These are phyloP conservation scores for Aspergillus proliferans DNA, from an alignment of 2,329 filamentous ascomycete genomes.

Conservation along the genomic window DNA sequence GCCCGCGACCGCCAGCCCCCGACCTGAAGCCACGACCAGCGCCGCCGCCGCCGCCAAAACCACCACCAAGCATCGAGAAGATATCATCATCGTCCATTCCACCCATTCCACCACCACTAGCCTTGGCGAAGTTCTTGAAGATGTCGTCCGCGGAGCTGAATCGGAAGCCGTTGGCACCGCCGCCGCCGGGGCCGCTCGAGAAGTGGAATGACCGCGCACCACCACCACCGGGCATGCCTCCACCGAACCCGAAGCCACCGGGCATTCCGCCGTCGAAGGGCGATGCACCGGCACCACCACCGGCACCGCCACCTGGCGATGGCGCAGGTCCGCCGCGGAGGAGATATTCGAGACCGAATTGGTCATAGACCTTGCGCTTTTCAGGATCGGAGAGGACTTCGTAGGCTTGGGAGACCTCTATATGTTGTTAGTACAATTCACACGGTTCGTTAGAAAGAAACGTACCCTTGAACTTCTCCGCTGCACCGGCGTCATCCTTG, in stretches of 20 bases:
- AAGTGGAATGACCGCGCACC: slow-evolving; percentile 43
- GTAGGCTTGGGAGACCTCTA: slow-evolving; percentile 91
- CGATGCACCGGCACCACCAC: slow-evolving; percentile 43
- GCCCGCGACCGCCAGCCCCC: slow-evolving; percentile 19
- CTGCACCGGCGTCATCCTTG: slow-evolving; percentile 75
- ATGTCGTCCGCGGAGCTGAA: slow-evolving; percentile 81
- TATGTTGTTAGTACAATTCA: slow-evolving; percentile 9
- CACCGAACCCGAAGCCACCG: slow-evolving; percentile 46
- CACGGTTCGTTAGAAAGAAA: slow-evolving; percentile 1
- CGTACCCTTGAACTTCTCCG: slow-evolving; percentile 85
- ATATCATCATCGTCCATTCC: slow-evolving; percentile 43
- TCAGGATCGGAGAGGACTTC: slow-evolving; percentile 96
- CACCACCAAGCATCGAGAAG: slow-evolving; percentile 46
- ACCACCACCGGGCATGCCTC: slow-evolving; percentile 41
- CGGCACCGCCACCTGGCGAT: slow-evolving; percentile 54
- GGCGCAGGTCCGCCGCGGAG: slow-evolving; percentile 69
- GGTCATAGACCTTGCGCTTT: slow-evolving; percentile 92
- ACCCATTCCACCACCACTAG: slow-evolving; percentile 47
- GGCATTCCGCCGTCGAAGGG: slow-evolving; percentile 55
- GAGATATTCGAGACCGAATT: slow-evolving; percentile 89
- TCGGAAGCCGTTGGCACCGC: slow-evolving; percentile 55
- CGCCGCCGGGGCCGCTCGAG: slow-evolving; percentile 47
- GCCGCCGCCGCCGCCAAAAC: slow-evolving; percentile 38
- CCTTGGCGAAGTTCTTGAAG: slow-evolving; percentile 75
- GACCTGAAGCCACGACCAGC: slow-evolving; percentile 27